Evolutionary conservation across 768 basidiomycete genomes (phyloP).

Genomic region (Suillus subaureus): DNA sequence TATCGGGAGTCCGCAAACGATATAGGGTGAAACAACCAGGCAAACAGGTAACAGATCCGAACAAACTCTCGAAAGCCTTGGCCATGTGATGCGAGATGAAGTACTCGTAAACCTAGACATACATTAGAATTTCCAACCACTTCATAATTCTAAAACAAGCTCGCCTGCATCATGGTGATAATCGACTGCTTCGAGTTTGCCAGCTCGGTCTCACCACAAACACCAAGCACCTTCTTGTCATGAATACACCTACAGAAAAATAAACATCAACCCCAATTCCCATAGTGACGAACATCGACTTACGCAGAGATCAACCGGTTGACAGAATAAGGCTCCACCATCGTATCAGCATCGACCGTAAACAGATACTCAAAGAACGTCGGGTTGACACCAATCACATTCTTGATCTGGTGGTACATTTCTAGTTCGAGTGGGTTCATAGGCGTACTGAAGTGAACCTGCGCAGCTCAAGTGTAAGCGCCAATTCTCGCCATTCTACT

Average conservation of each 20-base stretch:
- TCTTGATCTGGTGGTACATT: constrained; percentile 99
- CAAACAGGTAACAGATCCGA: constrained; percentile 97
- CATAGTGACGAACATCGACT: constrained; percentile 36
- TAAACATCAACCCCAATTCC: not conserved
- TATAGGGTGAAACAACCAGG: constrained; percentile 99
- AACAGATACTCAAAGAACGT: constrained; percentile 97
- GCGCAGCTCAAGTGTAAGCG: constrained; percentile 7
- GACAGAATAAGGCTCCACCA: constrained; percentile 82
- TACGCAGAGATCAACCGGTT: constrained; percentile 94
- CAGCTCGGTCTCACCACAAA: constrained; percentile 93
- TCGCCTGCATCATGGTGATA: constrained; percentile 95
- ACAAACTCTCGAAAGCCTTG: constrained; percentile 95
- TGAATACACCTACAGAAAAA: constrained; percentile 82
- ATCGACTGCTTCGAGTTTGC: constrained; percentile 94
- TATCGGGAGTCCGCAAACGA: constrained; percentile 91
- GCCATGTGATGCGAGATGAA: constrained; percentile 99
- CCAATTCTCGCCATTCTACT: too few species aligned
- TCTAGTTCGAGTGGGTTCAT: constrained; percentile 98
- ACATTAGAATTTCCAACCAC: not conserved
- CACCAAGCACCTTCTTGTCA: constrained; percentile 91
- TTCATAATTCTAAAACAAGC: constrained; percentile 14
- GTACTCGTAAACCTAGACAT: constrained; percentile 88
- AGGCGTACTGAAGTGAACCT: constrained; percentile 96
- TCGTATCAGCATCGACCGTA: constrained; percentile 94
- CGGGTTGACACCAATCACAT: constrained; percentile 98